Evolutionary conservation across 768 basidiomycete genomes (phyloP), one percentile per base, ranked within the genome.

Genomic region (Mycena alexandri): DNA sequence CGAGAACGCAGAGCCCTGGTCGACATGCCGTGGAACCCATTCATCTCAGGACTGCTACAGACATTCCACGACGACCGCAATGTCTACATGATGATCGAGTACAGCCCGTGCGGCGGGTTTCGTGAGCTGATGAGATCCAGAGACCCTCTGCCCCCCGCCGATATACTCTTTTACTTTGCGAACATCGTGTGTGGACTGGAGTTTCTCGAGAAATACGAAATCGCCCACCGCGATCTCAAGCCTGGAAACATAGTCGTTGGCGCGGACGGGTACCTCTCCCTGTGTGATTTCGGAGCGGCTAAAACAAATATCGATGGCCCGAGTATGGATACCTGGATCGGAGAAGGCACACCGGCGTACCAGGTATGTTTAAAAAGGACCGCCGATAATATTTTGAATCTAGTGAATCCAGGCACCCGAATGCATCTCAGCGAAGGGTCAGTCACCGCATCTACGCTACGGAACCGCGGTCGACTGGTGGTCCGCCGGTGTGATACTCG

Each of bases 201-300:
- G 14, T 86, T 85, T 71, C 73, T 90, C 2, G 82, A 86, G 58
- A 61, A 64, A 0, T 74, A 81, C 11, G 79, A 77, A n/a, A 76
- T 88, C 54, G 79, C 82, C 9, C 87, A 89, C 63, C 81, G 86
- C 21, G 87, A 90, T 71, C 61, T 90, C 21, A 89, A 89, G 71
- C 87, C 88, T 2, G 83, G 82, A 21, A 89, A 89, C 55, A 81
- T 90, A 53, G 80, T 90, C 56, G 63, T 90, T 63, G 86, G 85
- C 47, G 70, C 79, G 2, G 86, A 87, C 71, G 89, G 88, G 25
- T 90, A 90, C 70, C 78, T 89, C 29, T 74, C 77, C 62, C 65
- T 90, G 0, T 81, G 81, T 11, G 88, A 90, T 71, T 87, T 90
- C 68, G 87, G 87, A 4, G 65, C 76, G 24, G 78, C 38, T 2